These are phyloP conservation scores for Bipolaris zeicola DNA, from an alignment of 2,329 filamentous ascomycete species.

Conservation along the genomic window DNA sequence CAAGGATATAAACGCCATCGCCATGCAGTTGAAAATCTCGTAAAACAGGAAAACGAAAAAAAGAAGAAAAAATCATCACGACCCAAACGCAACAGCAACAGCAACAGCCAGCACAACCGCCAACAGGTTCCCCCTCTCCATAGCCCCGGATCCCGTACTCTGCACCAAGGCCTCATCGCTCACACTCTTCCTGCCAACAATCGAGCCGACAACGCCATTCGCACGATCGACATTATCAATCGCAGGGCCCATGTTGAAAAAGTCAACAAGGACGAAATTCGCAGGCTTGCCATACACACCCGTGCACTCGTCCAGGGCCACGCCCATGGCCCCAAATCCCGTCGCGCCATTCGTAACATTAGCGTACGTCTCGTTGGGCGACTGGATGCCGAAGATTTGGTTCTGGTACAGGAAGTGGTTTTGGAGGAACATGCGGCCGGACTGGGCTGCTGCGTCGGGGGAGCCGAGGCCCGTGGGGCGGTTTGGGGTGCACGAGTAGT, in stretches of 20 bases:
- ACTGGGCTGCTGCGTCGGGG: conserved; percentile 57
- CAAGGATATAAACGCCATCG: conserved; percentile 7
- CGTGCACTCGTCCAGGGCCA: conserved; percentile 46
- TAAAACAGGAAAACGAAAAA: not conserved
- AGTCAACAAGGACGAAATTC: conserved; percentile 80
- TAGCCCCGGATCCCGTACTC: conserved; percentile 21
- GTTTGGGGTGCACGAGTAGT: conserved; percentile 75
- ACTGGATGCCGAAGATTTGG: conserved; percentile 50
- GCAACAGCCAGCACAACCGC: conserved; percentile 41
- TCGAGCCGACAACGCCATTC: conserved; percentile 60
- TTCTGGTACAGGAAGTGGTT: conserved; percentile 79
- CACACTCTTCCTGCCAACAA: conserved; percentile 32
- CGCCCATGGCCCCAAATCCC: conserved; percentile 61
- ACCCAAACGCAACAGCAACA: conserved; percentile 36
- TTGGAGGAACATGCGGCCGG: conserved; percentile 70
- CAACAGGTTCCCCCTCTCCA: conserved; percentile 27
- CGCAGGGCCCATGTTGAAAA: conserved; percentile 74
- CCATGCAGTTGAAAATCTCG: conserved; percentile 2
- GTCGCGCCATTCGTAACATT: conserved; percentile 69
- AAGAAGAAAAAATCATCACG: conserved; percentile 16
- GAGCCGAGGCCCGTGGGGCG: conserved; percentile 63
- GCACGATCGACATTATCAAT: conserved; percentile 73
- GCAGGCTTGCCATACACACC: conserved; percentile 68
- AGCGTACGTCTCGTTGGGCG: conserved; percentile 57
- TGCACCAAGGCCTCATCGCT: conserved; percentile 26